Conservation (phyloP, 176 grass and related monocot species). For the Typha latifolia region DNA sequence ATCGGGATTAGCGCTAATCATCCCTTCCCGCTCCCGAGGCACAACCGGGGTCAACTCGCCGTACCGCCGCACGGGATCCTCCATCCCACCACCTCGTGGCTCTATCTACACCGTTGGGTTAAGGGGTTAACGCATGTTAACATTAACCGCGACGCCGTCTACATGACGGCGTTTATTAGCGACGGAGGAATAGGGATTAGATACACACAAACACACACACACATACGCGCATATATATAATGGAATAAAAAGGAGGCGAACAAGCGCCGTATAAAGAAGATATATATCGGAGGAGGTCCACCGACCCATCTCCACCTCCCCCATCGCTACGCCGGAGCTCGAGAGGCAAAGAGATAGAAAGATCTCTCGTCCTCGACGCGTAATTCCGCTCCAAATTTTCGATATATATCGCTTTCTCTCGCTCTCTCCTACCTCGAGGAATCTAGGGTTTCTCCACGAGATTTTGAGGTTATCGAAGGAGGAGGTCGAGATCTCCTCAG, state of each 20-base stretch:
- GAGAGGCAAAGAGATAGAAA: background rate
- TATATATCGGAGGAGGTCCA: background rate
- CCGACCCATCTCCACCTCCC: slow-evolving; percentile 10
- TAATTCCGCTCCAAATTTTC: background rate
- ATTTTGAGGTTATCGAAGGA: too few species aligned
- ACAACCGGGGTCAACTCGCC: slow-evolving; percentile 34
- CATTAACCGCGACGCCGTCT: slow-evolving; percentile 3
- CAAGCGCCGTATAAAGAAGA: slow-evolving; percentile 33
- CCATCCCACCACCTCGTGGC: slow-evolving; percentile 4
- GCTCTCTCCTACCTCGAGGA: too few species aligned
- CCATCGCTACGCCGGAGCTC: background rate
- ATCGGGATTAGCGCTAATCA: slow-evolving; percentile 5
- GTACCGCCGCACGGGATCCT: slow-evolving; percentile 37
- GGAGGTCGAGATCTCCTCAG: too few species aligned
- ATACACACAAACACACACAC: too few species aligned
- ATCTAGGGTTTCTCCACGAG: background rate
- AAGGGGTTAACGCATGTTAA: background rate
- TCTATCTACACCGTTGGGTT: background rate
- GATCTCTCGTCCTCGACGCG: slow-evolving; percentile 1
- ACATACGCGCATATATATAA: background rate
- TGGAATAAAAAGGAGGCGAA: slow-evolving; percentile 8
- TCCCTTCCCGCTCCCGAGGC: slow-evolving; percentile 5
- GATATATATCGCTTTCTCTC: too few species aligned
- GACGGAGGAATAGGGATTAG: background rate
- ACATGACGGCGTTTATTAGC: slow-evolving; percentile 7